A percentile compares a stretch with the other conserved stretches of the same genome.
phyloP scores from a whole-genome alignment of 768 basidiomycete genomes.

The Calvatia gigantea region DNA sequence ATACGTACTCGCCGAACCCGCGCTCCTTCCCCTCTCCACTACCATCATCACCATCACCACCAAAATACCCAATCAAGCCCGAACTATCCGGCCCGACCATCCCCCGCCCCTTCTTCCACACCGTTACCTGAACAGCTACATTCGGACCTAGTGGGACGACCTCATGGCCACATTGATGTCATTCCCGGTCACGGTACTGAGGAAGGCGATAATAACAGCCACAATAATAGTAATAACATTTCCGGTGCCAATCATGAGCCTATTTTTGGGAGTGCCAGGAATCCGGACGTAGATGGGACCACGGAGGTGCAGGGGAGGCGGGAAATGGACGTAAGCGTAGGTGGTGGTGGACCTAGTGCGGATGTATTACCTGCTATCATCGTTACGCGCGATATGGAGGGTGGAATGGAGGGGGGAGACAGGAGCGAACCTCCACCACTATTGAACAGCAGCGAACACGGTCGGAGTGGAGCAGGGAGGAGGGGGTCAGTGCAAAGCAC shows the following conservation, averaged over 20 bases:
- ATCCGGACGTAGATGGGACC: not conserved
- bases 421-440: not conserved
- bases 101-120: not conserved
- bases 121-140: not conserved
- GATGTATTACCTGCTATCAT: slow-evolving; percentile 1
- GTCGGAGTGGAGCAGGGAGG: not conserved
- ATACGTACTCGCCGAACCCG: too few relatives aligned
- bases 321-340: not conserved
- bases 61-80: too few relatives aligned
- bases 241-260: not conserved
- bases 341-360: slow-evolving; percentile 4
- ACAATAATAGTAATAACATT: slow-evolving; percentile 4
- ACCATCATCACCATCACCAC: not conserved
- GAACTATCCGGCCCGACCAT: too few relatives aligned
- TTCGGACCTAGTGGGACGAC: not conserved
- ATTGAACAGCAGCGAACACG: not conserved
- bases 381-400: not conserved
- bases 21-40: too few relatives aligned
- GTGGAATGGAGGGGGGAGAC: not conserved
- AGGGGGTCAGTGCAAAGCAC: not conserved
- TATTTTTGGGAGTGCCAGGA: slow-evolving; percentile 3
- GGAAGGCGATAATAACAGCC: too few relatives aligned
- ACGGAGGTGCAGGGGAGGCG: not conserved
- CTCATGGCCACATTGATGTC: not conserved
- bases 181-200: not conserved